phyloP scores from a whole-genome alignment of 2,329 filamentous ascomycete species.

The Aspergillus persii region DNA sequence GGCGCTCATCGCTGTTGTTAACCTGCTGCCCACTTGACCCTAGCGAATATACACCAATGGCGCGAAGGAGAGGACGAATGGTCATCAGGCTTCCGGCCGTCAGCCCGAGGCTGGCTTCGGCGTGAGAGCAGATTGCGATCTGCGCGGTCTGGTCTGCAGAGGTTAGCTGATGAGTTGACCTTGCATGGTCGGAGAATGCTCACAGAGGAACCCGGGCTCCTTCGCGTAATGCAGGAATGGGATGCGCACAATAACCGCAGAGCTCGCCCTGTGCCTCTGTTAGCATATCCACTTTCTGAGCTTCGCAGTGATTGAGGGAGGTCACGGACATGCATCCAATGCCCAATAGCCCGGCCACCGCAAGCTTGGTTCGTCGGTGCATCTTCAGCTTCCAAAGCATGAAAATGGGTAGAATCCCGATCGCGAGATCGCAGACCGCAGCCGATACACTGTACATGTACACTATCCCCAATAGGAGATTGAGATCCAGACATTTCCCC shows the following conservation, averaged over 20 bases:
- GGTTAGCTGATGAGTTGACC: neutral
- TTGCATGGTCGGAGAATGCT: neutral
- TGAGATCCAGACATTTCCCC: slow-evolving; percentile 42
- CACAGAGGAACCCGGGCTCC: slow-evolving; percentile 26
- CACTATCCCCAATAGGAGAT: slow-evolving; percentile 51
- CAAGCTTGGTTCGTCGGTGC: slow-evolving; percentile 50
- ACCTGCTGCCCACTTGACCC: slow-evolving; percentile 22
- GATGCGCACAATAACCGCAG: slow-evolving; percentile 23
- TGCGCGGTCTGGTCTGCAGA: slow-evolving; percentile 41
- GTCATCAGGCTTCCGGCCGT: slow-evolving; percentile 26
- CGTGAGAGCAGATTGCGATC: slow-evolving; percentile 40
- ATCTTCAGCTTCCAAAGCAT: slow-evolving; percentile 57
- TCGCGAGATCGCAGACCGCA: slow-evolving; percentile 49
- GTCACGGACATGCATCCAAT: slow-evolving; percentile 50
- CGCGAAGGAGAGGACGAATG: slow-evolving; percentile 25
- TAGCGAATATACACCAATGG: neutral
- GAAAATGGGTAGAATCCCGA: slow-evolving; percentile 52
- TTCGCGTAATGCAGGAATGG: slow-evolving; percentile 16
- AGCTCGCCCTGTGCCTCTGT: slow-evolving; percentile 13
- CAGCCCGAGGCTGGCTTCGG: slow-evolving; percentile 35
- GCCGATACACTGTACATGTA: slow-evolving; percentile 51
- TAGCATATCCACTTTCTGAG: too few species aligned
- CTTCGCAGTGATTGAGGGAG: too few species aligned
- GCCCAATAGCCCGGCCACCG: slow-evolving; percentile 51
- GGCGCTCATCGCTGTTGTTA: slow-evolving; percentile 25